Percentiles rank a stretch among this genome's conserved stretches.
Evolutionary conservation across 169 alveolate species (phyloP).

Genomic region (Neospora caninum): DNA sequence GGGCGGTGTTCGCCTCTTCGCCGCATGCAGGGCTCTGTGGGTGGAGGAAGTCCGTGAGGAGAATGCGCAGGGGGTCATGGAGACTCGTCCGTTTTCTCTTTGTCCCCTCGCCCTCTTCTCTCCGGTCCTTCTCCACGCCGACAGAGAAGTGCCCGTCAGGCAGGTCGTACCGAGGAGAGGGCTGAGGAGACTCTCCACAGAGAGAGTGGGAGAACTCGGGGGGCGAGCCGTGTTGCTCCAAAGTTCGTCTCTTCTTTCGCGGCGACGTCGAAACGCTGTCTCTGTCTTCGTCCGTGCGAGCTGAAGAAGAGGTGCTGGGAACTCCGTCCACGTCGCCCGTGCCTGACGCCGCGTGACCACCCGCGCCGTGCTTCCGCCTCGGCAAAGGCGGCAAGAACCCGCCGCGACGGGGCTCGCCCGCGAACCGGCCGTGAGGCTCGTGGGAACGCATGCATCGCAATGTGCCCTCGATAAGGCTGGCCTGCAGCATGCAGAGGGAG

Average conservation of each 20-base stretch:
- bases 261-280: background rate
- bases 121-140: background rate
- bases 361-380: background rate
- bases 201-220: background rate
- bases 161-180: background rate
- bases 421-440: conserved; percentile 26
- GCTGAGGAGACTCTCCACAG: background rate
- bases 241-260: background rate
- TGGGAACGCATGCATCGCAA: conserved; percentile 15
- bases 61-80: background rate
- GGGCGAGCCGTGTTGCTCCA: background rate
- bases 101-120: background rate
- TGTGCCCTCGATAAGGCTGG: background rate
- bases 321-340: background rate
- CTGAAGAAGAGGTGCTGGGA: background rate
- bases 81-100: background rate
- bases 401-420: conserved; percentile 19
- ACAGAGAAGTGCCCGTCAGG: background rate
- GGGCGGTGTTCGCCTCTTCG: too few relatives aligned
- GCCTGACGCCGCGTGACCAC: background rate
- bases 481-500: background rate
- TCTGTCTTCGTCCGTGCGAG: background rate
- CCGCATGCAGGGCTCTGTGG: background rate
- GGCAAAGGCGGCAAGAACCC: background rate
- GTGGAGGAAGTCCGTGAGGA: background rate